phyloP scores from a whole-genome alignment of 139 green algal species.

The Edaphochlamys debaryana region DNA sequence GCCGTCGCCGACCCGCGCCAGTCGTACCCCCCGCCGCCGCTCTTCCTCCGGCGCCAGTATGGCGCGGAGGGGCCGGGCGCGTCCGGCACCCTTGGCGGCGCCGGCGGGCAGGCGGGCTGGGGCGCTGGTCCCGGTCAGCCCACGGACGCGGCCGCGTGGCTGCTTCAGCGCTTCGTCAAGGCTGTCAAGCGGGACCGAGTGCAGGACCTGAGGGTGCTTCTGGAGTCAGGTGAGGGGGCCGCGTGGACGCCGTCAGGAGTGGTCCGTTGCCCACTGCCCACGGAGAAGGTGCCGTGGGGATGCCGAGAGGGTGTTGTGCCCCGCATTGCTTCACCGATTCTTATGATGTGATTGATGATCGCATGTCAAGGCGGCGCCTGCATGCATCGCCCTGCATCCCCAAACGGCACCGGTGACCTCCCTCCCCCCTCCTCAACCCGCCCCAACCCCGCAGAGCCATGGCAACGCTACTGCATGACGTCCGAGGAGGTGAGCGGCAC shows the following conservation, averaged over 20 bases:
- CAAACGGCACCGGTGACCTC: too few relatives aligned
- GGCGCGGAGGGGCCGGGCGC: not conserved
- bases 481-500: constrained; percentile 1
- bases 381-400: too few relatives aligned
- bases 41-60: not conserved
- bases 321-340: not conserved
- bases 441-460: not conserved
- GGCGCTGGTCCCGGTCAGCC: not conserved
- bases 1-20: too few relatives aligned
- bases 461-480: constrained; percentile 21
- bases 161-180: constrained; percentile 37
- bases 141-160: not conserved
- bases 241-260: too few relatives aligned
- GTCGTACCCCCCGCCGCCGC: not conserved
- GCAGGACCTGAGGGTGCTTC: constrained; percentile 19
- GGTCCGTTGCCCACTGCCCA: too few relatives aligned
- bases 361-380: too few relatives aligned
- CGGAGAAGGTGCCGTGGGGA: too few relatives aligned
- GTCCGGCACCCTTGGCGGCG: not conserved
- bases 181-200: constrained; percentile 20
- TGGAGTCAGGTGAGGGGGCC: constrained; percentile 32
- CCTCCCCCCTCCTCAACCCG: too few relatives aligned
- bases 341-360: too few relatives aligned
- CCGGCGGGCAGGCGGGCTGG: not conserved
- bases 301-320: not conserved